Percentiles rank a stretch among this genome's conserved stretches.
phyloP scores from a whole-genome alignment of 495 filamentous ascomycete species.

The Penicillium nucicola region DNA sequence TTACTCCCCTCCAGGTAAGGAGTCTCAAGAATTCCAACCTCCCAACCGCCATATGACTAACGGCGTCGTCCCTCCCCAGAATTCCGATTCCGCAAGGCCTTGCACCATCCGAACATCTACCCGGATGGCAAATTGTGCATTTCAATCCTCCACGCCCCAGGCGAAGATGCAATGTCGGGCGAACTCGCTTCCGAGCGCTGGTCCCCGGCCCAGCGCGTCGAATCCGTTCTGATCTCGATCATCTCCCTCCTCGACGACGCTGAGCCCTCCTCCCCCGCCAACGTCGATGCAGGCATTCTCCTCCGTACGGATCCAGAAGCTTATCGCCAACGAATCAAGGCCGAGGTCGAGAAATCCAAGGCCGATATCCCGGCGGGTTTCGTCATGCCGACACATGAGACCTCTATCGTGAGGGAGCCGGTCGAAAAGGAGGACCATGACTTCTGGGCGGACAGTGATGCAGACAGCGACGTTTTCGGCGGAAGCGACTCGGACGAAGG shows the following conservation, averaged over 20 bases:
- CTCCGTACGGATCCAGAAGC: constrained; percentile 64
- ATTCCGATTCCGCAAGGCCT: constrained; percentile 78
- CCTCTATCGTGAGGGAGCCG: constrained; percentile 51
- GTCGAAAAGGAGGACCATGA: constrained; percentile 71
- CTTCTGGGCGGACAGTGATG: constrained; percentile 82
- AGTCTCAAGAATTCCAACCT: background rate
- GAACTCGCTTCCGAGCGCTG: constrained; percentile 87
- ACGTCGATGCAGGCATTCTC: constrained; percentile 89
- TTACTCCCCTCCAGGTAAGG: constrained; percentile 70
- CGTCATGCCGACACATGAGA: constrained; percentile 72
- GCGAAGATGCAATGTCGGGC: constrained; percentile 88
- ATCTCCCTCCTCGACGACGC: constrained; percentile 92
- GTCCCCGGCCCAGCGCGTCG: constrained; percentile 88
- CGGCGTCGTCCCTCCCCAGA: constrained; percentile 32
- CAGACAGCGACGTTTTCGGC: constrained; percentile 71
- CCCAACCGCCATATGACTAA: constrained; percentile 1
- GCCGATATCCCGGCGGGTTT: constrained; percentile 77
- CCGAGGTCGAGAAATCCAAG: constrained; percentile 70
- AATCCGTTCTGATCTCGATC: constrained; percentile 89
- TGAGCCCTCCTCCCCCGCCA: constrained; percentile 88
- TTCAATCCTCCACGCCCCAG: constrained; percentile 90
- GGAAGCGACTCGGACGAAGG: constrained; percentile 65
- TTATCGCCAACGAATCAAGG: constrained; percentile 67
- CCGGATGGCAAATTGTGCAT: constrained; percentile 88
- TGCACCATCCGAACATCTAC: constrained; percentile 95